phyloP scores from a whole-genome alignment of 2,329 filamentous ascomycete species.

The Fusarium sp. region DNA sequence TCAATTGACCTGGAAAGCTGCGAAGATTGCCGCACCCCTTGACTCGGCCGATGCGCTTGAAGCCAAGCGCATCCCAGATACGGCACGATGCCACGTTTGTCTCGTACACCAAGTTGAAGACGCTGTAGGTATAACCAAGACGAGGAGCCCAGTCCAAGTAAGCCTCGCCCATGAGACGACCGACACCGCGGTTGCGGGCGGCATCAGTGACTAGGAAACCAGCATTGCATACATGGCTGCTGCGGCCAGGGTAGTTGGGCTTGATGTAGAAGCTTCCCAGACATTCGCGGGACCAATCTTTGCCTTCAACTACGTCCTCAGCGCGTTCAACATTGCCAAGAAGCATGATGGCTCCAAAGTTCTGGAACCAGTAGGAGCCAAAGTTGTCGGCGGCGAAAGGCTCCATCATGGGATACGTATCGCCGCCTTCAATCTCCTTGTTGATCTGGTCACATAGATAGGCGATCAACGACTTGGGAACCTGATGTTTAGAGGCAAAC shows the following conservation, averaged over 20 bases:
- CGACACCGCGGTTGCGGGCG: conserved; percentile 78
- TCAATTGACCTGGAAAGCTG: conserved; percentile 73
- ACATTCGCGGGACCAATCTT: conserved; percentile 83
- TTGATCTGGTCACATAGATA: conserved; percentile 88
- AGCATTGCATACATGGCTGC: conserved; percentile 91
- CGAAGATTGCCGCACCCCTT: conserved; percentile 76
- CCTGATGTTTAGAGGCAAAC: conserved; percentile 79
- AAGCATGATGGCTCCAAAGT: conserved; percentile 89
- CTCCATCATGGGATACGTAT: conserved; percentile 91
- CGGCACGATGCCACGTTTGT: conserved; percentile 90
- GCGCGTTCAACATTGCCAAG: conserved; percentile 76
- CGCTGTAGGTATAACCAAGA: conserved; percentile 89
- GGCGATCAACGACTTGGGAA: conserved; percentile 78
- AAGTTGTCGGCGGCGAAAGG: conserved; percentile 80
- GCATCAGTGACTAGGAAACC: conserved; percentile 81
- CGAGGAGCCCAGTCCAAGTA: conserved; percentile 83
- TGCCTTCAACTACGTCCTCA: conserved; percentile 67
- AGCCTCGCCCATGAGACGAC: conserved; percentile 78
- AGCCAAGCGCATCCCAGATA: conserved; percentile 92
- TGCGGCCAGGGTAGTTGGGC: conserved; percentile 91
- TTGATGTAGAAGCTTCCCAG: conserved; percentile 94
- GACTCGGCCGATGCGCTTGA: conserved; percentile 90
- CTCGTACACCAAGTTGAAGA: conserved; percentile 95
- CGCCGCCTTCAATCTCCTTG: conserved; percentile 90
- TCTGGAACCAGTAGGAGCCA: conserved; percentile 88